These are phyloP conservation scores for Thelonectria rubi DNA, from an alignment of 2,329 filamentous ascomycete genomes.

Conservation along the genomic window DNA sequence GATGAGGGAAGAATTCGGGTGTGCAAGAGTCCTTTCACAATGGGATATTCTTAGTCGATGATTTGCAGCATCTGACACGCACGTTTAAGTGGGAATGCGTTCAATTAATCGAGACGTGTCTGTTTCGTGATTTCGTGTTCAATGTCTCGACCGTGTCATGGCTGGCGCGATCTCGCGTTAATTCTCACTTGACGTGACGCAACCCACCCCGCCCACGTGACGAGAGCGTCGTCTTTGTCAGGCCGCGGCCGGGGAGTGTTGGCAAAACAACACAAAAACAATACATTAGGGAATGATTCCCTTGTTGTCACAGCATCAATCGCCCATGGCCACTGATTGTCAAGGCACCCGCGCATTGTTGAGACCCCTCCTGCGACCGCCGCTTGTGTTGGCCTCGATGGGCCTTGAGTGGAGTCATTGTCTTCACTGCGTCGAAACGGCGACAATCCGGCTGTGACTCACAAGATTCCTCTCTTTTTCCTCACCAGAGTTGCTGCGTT, in stretches of 20 bases:
- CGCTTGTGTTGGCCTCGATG: conserved; percentile 17
- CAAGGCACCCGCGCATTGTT: conserved; percentile 20
- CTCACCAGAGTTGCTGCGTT: too few species aligned
- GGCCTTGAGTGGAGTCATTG: conserved; percentile 25
- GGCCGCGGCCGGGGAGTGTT: neutral
- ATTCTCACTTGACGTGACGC: conserved; percentile 29
- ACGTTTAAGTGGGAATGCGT: conserved; percentile 37
- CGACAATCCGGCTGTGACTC: too few species aligned
- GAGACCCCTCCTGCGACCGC: conserved; percentile 38
- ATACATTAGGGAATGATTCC: neutral
- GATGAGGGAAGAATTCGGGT: neutral
- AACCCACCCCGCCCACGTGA: conserved; percentile 6
- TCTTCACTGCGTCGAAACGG: neutral
- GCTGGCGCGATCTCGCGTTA: conserved; percentile 37
- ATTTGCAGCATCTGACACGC: conserved; percentile 20
- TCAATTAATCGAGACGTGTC: conserved; percentile 54
- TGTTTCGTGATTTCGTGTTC: conserved; percentile 55
- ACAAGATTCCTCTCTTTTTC: too few species aligned
- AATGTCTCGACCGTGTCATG: conserved; percentile 39
- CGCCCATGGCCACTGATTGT: conserved; percentile 24
- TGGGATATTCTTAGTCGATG: conserved; percentile 1
- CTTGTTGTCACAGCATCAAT: conserved; percentile 17
- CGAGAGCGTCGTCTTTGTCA: neutral
- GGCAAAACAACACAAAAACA: neutral
- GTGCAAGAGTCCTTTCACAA: neutral